These are phyloP conservation scores for Phytophthora crassamura DNA, from an alignment of 352 stramenopile genomes.

Conservation along the genomic window DNA sequence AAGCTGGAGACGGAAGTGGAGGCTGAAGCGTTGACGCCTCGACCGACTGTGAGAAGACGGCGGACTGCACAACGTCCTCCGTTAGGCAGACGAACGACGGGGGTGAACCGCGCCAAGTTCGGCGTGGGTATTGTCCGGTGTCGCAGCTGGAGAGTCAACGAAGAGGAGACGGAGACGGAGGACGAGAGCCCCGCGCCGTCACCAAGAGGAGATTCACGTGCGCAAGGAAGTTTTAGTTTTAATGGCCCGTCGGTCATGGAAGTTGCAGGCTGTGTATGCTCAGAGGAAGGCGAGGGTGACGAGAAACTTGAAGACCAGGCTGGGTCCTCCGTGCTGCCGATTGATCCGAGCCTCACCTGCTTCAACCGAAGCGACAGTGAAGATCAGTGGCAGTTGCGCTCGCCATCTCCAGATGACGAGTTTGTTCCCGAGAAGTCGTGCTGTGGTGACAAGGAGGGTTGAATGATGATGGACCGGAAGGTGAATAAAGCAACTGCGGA, in stretches of 20 bases:
- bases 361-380: slow-evolving; percentile 21
- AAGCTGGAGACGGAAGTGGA: slow-evolving; percentile 14
- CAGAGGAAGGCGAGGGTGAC: slow-evolving; percentile 4
- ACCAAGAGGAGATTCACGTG: not conserved
- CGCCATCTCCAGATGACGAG: slow-evolving; percentile 20
- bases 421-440: slow-evolving; percentile 22
- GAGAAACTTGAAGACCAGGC: slow-evolving; percentile 18
- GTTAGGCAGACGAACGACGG: slow-evolving; percentile 16
- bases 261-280: slow-evolving; percentile 6
- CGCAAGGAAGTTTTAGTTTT: not conserved
- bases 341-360: slow-evolving; percentile 27
- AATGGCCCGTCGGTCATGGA: not conserved
- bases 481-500: too few species aligned
- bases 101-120: slow-evolving; percentile 21
- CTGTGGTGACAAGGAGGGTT: not conserved
- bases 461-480: slow-evolving; percentile 2
- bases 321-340: slow-evolving; percentile 13
- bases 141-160: slow-evolving; percentile 17
- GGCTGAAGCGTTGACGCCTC: slow-evolving; percentile 13
- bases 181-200: slow-evolving; percentile 19
- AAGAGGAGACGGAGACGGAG: slow-evolving; percentile 37
- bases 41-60: slow-evolving; percentile 8
- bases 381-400: slow-evolving; percentile 33
- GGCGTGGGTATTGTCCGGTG: slow-evolving; percentile 36
- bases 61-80: slow-evolving; percentile 13